Evolutionary conservation across 2,329 filamentous ascomycete genomes (phyloP).

Genomic region (Hirsutella minnesotensis): DNA sequence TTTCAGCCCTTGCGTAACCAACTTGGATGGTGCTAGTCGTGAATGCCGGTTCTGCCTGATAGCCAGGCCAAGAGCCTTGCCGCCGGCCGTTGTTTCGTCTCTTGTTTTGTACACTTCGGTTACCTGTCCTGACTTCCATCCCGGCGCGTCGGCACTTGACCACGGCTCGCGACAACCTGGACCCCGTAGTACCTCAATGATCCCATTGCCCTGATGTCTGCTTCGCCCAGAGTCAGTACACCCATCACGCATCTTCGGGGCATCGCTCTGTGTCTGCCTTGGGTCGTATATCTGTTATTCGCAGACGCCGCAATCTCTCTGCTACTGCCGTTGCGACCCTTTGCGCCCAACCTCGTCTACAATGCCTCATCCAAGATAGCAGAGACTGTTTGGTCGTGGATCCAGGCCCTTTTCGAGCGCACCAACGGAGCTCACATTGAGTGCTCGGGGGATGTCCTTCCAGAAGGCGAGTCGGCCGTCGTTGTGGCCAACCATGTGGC

Average conservation of each 20-base stretch:
- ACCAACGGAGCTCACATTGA: constrained; percentile 41
- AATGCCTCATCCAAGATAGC: constrained; percentile 42
- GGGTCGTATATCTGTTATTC: constrained; percentile 38
- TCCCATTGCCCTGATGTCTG: background rate
- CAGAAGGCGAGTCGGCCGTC: constrained; percentile 43
- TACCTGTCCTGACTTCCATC: no score
- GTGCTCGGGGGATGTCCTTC: constrained; percentile 39
- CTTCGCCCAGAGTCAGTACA: constrained; percentile 7
- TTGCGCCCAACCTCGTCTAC: constrained; percentile 39
- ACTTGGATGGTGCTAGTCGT: no score
- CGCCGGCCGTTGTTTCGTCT: no score
- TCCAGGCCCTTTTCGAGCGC: constrained; percentile 43
- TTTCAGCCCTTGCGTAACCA: no score
- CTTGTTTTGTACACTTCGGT: no score
- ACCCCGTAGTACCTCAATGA: no score
- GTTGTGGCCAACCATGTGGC: constrained; percentile 48
- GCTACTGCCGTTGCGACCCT: constrained; percentile 32
- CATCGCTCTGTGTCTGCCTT: constrained; percentile 32
- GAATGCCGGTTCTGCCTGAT: no score
- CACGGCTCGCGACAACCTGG: no score
- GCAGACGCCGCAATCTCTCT: constrained; percentile 39
- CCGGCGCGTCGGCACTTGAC: no score
- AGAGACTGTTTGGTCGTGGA: constrained; percentile 41
- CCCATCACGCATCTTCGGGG: constrained; percentile 29
- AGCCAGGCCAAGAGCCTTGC: no score